Conservation (phyloP, 164 flowering plant genomes). For the Tetrastigma voinierianum region DNA sequence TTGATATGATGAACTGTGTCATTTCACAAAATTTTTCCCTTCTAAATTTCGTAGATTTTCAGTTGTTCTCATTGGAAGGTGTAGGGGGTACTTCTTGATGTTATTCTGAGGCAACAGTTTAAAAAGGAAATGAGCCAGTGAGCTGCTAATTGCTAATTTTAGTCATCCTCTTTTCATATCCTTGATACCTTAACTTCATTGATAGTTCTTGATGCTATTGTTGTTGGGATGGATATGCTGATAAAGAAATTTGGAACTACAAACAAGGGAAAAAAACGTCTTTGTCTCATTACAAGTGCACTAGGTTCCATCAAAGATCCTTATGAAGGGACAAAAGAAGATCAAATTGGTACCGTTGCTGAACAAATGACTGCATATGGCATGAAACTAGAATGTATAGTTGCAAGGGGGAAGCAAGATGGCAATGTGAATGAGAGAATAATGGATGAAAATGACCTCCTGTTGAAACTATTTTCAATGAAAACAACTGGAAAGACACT, state of each 20-base stretch:
- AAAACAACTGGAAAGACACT: constrained; percentile 54
- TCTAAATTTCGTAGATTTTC: not conserved
- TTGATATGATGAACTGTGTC: not conserved
- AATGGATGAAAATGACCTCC: constrained; percentile 68
- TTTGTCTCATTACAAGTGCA: constrained; percentile 85
- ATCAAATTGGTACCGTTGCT: constrained; percentile 76
- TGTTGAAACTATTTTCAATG: constrained; percentile 55
- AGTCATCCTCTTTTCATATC: not conserved
- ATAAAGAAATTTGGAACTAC: constrained; percentile 84
- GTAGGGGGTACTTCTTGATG: not conserved
- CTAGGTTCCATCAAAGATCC: constrained; percentile 69
- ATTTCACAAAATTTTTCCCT: not conserved
- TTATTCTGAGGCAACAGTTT: not conserved
- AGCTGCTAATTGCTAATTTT: not conserved
- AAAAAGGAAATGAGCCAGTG: not conserved
- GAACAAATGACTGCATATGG: constrained; percentile 69
- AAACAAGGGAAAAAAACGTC: constrained; percentile 85
- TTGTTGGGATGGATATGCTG: constrained; percentile 94
- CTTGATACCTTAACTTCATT: constrained; percentile 51
- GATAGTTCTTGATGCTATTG: constrained; percentile 89
- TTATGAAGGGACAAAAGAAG: constrained; percentile 84
- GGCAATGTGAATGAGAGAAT: constrained; percentile 35
- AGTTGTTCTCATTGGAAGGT: not conserved
- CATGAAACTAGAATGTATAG: constrained; percentile 75
- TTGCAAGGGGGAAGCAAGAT: constrained; percentile 50